phyloP scores from a whole-genome alignment of 2,329 filamentous ascomycete species.

The Fusarium sp. region DNA sequence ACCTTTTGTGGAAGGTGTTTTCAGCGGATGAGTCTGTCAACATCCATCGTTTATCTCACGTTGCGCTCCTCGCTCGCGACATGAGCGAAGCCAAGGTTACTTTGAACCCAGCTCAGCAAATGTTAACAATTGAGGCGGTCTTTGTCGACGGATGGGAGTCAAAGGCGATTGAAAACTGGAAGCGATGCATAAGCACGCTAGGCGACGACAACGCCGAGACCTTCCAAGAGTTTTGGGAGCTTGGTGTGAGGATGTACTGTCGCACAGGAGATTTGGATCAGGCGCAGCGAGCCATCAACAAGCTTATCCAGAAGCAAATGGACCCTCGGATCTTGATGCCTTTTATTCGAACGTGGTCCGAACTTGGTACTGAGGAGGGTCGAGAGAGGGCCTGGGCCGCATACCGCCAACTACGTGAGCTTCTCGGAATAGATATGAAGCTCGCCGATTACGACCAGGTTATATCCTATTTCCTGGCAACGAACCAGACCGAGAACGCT shows the following conservation, averaged over 20 bases:
- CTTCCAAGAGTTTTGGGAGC: slow-evolving; percentile 71
- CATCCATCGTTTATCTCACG: slow-evolving; percentile 71
- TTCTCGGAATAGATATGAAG: slow-evolving; percentile 72
- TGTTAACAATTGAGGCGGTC: slow-evolving; percentile 78
- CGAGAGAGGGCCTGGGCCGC: slow-evolving; percentile 74
- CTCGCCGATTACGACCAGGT: slow-evolving; percentile 84
- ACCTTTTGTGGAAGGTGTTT: slow-evolving; percentile 75
- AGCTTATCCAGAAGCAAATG: slow-evolving; percentile 64
- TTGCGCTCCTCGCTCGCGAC: slow-evolving; percentile 75
- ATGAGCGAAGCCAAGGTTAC: slow-evolving; percentile 72
- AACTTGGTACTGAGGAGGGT: slow-evolving; percentile 61
- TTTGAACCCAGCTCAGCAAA: slow-evolving; percentile 70
- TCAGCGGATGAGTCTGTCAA: slow-evolving; percentile 66
- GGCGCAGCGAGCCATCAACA: slow-evolving; percentile 70
- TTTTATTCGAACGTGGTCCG: slow-evolving; percentile 78
- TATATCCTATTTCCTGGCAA: slow-evolving; percentile 78
- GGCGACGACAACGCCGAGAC: slow-evolving; percentile 62
- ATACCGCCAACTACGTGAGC: slow-evolving; percentile 75
- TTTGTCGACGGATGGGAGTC: slow-evolving; percentile 73
- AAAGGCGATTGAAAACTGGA: slow-evolving; percentile 76
- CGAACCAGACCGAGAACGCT: slow-evolving; percentile 75
- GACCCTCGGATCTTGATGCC: slow-evolving; percentile 74
- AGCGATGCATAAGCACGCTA: slow-evolving; percentile 67
- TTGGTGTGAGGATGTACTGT: slow-evolving; percentile 77
- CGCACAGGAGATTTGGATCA: slow-evolving; percentile 70